phyloP scores from a whole-genome alignment of 2,329 filamentous ascomycete species.

The Exophiala xenobiotica region DNA sequence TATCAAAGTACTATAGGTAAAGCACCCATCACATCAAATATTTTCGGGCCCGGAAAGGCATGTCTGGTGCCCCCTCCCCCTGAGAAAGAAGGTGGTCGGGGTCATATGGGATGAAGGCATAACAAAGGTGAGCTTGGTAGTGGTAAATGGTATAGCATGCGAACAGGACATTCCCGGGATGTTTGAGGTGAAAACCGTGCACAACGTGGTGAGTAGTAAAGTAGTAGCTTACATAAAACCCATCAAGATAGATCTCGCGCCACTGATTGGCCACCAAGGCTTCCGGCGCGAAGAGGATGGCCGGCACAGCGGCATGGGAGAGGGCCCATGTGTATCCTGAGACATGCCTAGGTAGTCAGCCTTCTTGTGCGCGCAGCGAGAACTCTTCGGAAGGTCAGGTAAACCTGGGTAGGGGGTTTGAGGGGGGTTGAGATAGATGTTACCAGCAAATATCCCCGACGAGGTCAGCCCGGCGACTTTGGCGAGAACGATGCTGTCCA shows the following conservation, averaged over 20 bases:
- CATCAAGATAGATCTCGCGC: conserved; percentile 20
- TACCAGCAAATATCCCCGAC: conserved; percentile 19
- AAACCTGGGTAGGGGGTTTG: background rate
- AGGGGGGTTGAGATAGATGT: background rate
- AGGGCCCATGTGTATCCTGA: conserved; percentile 26
- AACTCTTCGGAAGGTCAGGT: background rate
- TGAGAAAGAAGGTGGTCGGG: too few relatives aligned
- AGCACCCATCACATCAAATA: too few relatives aligned
- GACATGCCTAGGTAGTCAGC: background rate
- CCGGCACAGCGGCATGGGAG: conserved; percentile 19
- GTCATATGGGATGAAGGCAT: too few relatives aligned
- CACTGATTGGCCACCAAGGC: conserved; percentile 15
- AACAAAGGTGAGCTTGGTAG: too few relatives aligned
- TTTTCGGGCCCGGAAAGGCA: too few relatives aligned
- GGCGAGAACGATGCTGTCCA: conserved; percentile 24
- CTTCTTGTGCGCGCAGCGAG: background rate
- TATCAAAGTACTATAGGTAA: too few relatives aligned
- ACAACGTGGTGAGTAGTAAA: too few relatives aligned
- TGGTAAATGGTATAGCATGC: too few relatives aligned
- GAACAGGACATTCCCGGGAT: too few relatives aligned
- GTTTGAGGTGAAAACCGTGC: too few relatives aligned
- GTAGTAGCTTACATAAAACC: conserved; percentile 19
- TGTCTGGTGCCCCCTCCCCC: too few relatives aligned
- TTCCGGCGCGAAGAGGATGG: conserved; percentile 16
- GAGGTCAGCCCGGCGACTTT: conserved; percentile 19